Percentiles rank a stretch among this genome's conserved stretches.
phyloP scores from a whole-genome alignment of 2,329 filamentous ascomycete species.

The Chaetomium globosum region DNA sequence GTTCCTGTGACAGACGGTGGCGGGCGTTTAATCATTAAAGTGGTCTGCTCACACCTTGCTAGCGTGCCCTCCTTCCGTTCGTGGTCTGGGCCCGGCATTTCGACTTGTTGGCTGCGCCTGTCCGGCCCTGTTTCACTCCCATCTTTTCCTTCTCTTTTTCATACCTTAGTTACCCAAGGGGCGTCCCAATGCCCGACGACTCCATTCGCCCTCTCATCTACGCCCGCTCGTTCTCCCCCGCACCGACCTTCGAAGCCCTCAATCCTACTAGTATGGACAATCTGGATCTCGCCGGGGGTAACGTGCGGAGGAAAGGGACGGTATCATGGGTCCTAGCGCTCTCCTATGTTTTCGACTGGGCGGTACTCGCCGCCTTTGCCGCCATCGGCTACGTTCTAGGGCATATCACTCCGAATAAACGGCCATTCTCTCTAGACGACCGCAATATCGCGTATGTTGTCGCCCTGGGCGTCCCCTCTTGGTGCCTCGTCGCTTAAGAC shows the following conservation, averaged over 20 bases:
- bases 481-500: background rate
- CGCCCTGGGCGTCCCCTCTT: background rate
- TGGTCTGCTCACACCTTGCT: conserved; percentile 2
- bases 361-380: conserved; percentile 63
- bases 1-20: background rate
- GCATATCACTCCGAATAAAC: conserved; percentile 63
- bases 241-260: conserved; percentile 26
- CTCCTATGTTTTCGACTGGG: conserved; percentile 76
- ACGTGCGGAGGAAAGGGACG: conserved; percentile 36
- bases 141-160: conserved; percentile 14
- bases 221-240: conserved; percentile 31
- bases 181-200: conserved; percentile 38
- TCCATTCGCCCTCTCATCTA: conserved; percentile 36
- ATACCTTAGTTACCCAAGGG: conserved; percentile 13
- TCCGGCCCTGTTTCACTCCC: conserved; percentile 10
- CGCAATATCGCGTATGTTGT: conserved; percentile 69
- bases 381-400: conserved; percentile 63
- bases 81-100: conserved; percentile 17
- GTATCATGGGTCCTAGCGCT: conserved; percentile 51
- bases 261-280: conserved; percentile 31
- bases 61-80: conserved; percentile 23
- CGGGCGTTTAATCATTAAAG: background rate
- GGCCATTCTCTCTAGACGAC: conserved; percentile 73
- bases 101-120: background rate
- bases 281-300: conserved; percentile 25